A percentile compares a stretch with the other conserved stretches of the same genome.
Conservation (phyloP, 495 filamentous ascomycete genomes). For the Neurospora sp. region DNA sequence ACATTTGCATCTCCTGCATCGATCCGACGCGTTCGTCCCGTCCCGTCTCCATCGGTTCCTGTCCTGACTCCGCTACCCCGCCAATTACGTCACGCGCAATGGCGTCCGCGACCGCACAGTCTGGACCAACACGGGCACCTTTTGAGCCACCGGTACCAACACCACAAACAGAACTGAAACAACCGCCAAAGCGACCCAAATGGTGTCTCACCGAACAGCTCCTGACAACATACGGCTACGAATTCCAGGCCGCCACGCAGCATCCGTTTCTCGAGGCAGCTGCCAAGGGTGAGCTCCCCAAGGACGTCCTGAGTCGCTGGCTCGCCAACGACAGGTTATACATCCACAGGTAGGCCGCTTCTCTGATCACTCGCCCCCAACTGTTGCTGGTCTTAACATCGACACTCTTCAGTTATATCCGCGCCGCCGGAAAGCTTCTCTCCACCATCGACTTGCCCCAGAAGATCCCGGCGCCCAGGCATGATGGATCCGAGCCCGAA, state of each 20-base stretch:
- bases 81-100: not conserved
- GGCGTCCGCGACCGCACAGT: not conserved
- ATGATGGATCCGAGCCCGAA: slow-evolving; percentile 22
- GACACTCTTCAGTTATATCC: slow-evolving; percentile 25
- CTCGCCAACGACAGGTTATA: slow-evolving; percentile 69
- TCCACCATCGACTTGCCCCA: slow-evolving; percentile 49
- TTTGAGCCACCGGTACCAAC: not conserved
- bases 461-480: slow-evolving; percentile 8
- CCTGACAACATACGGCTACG: slow-evolving; percentile 26
- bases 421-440: slow-evolving; percentile 58
- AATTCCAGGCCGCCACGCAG: slow-evolving; percentile 49
- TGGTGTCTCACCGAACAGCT: slow-evolving; percentile 44
- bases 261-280: slow-evolving; percentile 60
- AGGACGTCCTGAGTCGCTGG: slow-evolving; percentile 51
- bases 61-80: not conserved
- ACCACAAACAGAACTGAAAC: not conserved
- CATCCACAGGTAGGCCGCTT: slow-evolving; percentile 44
- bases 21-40: not conserved
- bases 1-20: not conserved
- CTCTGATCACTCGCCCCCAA: slow-evolving; percentile 13
- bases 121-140: not conserved
- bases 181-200: not conserved
- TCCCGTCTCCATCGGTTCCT: slow-evolving; percentile 1
- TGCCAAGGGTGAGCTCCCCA: slow-evolving; percentile 51
- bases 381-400: not conserved